These are phyloP conservation scores for Pisolithus microcarpus DNA, from an alignment of 768 basidiomycete species.

Conservation along the genomic window DNA sequence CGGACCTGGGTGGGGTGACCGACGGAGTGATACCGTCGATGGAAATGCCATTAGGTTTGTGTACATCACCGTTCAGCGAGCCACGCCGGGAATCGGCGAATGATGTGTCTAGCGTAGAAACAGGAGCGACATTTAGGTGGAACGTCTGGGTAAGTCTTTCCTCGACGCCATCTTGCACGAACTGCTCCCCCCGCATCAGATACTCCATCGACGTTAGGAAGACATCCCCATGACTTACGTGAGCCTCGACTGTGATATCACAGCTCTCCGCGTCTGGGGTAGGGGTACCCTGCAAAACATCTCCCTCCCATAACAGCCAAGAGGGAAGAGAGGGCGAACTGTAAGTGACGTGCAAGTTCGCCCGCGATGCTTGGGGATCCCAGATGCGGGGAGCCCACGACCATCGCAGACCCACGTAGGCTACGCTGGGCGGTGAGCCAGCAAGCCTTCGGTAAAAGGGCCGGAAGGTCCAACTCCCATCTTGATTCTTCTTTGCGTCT, in stretches of 20 bases:
- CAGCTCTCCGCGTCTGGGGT: constrained; percentile 68
- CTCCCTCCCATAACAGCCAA: constrained; percentile 87
- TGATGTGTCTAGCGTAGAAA: constrained; percentile 41
- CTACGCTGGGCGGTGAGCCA: constrained; percentile 73
- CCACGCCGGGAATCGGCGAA: constrained; percentile 40
- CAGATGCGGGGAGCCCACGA: constrained; percentile 90
- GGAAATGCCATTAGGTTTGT: constrained; percentile 35
- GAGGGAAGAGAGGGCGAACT: constrained; percentile 73
- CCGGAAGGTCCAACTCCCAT: constrained; percentile 80
- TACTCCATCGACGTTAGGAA: background rate
- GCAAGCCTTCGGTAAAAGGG: constrained; percentile 85
- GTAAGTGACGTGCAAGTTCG: constrained; percentile 72
- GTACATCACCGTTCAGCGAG: constrained; percentile 38
- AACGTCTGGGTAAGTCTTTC: constrained; percentile 61
- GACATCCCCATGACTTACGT: constrained; percentile 39
- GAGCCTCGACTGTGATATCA: constrained; percentile 68
- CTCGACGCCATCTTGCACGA: constrained; percentile 67
- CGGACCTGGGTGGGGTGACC: constrained; percentile 23
- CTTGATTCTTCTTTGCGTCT: constrained; percentile 78
- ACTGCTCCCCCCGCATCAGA: constrained; percentile 24
- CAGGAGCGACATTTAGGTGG: constrained; percentile 65
- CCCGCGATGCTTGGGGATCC: constrained; percentile 89
- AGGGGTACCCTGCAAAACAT: constrained; percentile 76
- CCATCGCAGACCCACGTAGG: constrained; percentile 77
- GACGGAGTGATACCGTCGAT: constrained; percentile 33